Evolutionary conservation across 768 basidiomycete species (phyloP).

Genomic region (Termitomyces sp.): DNA sequence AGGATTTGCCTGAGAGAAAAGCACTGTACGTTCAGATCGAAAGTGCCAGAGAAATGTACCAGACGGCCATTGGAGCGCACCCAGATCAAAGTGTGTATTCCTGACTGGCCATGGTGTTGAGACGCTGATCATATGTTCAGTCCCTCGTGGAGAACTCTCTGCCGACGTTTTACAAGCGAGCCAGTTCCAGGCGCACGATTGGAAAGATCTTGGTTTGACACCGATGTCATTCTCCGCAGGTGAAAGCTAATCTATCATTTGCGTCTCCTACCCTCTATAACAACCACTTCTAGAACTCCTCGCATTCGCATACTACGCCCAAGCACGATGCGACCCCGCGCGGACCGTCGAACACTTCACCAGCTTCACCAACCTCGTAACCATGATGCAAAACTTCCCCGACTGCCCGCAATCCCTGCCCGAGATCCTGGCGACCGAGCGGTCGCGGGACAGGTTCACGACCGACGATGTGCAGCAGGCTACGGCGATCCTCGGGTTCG

Average conservation of each 20-base stretch:
- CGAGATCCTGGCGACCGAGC: constrained; percentile 54
- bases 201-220: constrained; percentile 59
- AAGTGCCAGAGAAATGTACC: constrained; percentile 64
- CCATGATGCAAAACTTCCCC: constrained; percentile 41
- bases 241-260: constrained; percentile 18
- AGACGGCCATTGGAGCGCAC: constrained; percentile 69
- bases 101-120: background rate
- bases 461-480: constrained; percentile 46
- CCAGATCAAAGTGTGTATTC: constrained; percentile 61
- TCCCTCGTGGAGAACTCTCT: constrained; percentile 47
- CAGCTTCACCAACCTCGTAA: constrained; percentile 45
- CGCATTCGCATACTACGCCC: constrained; percentile 73
- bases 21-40: constrained; percentile 47
- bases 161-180: constrained; percentile 31
- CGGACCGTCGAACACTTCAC: constrained; percentile 61
- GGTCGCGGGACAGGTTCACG: constrained; percentile 59
- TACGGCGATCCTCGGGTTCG: constrained; percentile 57
- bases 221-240: constrained; percentile 60
- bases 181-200: constrained; percentile 31
- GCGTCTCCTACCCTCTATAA: background rate
- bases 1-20: constrained; percentile 30
- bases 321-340: constrained; percentile 74
- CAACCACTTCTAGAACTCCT: constrained; percentile 49
- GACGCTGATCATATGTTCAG: constrained; percentile 20
- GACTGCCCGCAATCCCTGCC: constrained; percentile 44